Base-by-base conservation (phyloP, 371 early-diverging fungal genomes). In the Saksenaea oblongispora region DNA sequence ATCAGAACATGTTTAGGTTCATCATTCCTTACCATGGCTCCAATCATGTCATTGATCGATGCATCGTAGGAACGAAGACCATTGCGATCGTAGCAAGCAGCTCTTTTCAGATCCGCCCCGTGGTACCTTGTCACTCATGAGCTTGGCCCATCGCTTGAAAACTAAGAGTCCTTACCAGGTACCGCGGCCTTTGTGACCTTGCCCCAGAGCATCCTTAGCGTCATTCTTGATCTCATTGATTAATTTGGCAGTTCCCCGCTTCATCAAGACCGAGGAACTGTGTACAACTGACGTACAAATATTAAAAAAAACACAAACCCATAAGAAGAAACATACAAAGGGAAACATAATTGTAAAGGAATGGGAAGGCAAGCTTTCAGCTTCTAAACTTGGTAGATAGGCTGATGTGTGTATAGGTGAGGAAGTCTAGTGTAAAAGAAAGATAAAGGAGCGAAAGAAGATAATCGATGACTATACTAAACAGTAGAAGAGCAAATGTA, bases 21-120 rank as follows among this genome's bases (percentile, higher is more conserved):
- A 34, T 34, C 15, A 0, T 58, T 10, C 0, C 26, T 70, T 72
- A 79, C 79, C 82, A 82, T 79, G 28, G 82, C 82, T 61, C 79
- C 79, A 61, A 82, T 77, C 75, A 79, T 69, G 35, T 67, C 68
- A 60, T 77, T 61, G 54, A 67, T 58, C 4, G 69, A 63, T 39
- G 82, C 79, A 64, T 70, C 63, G 64, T 66, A 82, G 27, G 64
- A 47, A 36, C 68, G 74, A 56, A 79, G 75, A 31, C 79, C 79
- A 26, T 75, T 75, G 63, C 79, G 72, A 39, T 67, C 82, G 54
- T 82, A 82, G 70, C 82, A 82, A 54, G 79, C 82, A 56, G 82
- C 82, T 51, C 79, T 75, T 34, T 75, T 77, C 66, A 82, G 67
- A 56, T 79, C 82, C 35, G 42, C 54, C 34, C 82, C 82, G 39